A percentile compares a stretch with the other conserved stretches of the same genome.
These are phyloP conservation scores for Funneliformis caledonium DNA, from an alignment of 371 early-diverging fungal genomes.

Conservation along the genomic window DNA sequence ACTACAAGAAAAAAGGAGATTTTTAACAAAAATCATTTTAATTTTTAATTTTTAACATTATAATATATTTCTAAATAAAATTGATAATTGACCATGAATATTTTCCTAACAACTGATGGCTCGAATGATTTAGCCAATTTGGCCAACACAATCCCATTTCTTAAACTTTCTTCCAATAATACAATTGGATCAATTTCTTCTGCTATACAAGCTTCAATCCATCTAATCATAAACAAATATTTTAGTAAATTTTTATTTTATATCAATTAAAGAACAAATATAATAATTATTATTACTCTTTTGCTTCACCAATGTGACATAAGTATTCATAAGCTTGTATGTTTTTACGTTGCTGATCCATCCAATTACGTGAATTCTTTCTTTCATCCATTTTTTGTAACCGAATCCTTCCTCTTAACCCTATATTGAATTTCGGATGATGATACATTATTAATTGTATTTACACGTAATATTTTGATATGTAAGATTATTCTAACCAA, in stretches of 20 bases:
- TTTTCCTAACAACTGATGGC: conserved; percentile 82
- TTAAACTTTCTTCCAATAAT: conserved; percentile 86
- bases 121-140: conserved; percentile 88
- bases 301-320: conserved; percentile 99
- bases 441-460: background rate
- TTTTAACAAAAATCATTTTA: background rate
- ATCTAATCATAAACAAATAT: conserved; percentile 56
- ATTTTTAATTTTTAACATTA: background rate
- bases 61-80: background rate
- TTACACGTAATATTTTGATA: background rate
- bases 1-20: conserved; percentile 52
- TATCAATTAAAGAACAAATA: conserved; percentile 8
- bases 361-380: conserved; percentile 64
- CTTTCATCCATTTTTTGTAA: conserved; percentile 55
- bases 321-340: conserved; percentile 98
- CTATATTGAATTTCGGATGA: conserved; percentile 32
- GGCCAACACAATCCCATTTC: conserved; percentile 95
- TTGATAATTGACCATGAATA: conserved; percentile 73
- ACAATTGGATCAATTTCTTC: conserved; percentile 82
- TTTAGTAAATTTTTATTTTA: conserved; percentile 4
- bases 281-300: conserved; percentile 73
- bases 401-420: conserved; percentile 64
- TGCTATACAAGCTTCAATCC: conserved; percentile 93
- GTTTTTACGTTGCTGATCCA: conserved; percentile 94
- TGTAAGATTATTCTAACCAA: background rate